phyloP scores from a whole-genome alignment of 495 filamentous ascomycete genomes.

The Penicillium verhagenii region DNA sequence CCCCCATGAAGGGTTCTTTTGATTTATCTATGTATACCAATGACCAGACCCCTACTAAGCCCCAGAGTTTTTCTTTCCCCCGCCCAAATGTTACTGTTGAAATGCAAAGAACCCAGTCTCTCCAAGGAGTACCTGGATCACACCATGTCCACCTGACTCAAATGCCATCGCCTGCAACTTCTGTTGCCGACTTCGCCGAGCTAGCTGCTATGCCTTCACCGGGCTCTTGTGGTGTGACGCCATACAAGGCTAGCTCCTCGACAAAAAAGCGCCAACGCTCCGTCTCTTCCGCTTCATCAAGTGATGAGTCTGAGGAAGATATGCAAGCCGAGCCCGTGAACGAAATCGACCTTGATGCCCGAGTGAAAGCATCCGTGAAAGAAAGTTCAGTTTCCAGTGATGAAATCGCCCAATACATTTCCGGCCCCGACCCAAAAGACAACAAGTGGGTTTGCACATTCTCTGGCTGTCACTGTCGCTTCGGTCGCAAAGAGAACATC shows the following conservation, averaged over 20 bases:
- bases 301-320: slow-evolving; percentile 31
- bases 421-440: slow-evolving; percentile 69
- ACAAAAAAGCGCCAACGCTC: slow-evolving; percentile 9
- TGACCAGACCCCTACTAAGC: slow-evolving; percentile 35
- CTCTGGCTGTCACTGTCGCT: slow-evolving; percentile 76
- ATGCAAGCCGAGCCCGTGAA: slow-evolving; percentile 40
- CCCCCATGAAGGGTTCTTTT: slow-evolving; percentile 44
- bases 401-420: slow-evolving; percentile 82
- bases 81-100: slow-evolving; percentile 34
- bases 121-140: slow-evolving; percentile 41
- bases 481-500: slow-evolving; percentile 95
- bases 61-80: slow-evolving; percentile 34
- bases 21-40: slow-evolving; percentile 38
- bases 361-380: slow-evolving; percentile 52
- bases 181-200: slow-evolving; percentile 48
- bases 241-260: slow-evolving; percentile 32
- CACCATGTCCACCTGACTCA: slow-evolving; percentile 35
- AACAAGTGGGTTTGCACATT: slow-evolving; percentile 83
- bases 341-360: slow-evolving; percentile 47
- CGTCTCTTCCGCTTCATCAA: slow-evolving; percentile 24
- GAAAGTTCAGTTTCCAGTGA: slow-evolving; percentile 81
- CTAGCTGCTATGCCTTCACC: slow-evolving; percentile 45
- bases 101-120: slow-evolving; percentile 50
- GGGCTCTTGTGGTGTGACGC: slow-evolving; percentile 20
- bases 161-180: slow-evolving; percentile 52